These are phyloP conservation scores for Hanseniaspora jakobsenii DNA, from an alignment of 805 yeast species.

Conservation along the genomic window DNA sequence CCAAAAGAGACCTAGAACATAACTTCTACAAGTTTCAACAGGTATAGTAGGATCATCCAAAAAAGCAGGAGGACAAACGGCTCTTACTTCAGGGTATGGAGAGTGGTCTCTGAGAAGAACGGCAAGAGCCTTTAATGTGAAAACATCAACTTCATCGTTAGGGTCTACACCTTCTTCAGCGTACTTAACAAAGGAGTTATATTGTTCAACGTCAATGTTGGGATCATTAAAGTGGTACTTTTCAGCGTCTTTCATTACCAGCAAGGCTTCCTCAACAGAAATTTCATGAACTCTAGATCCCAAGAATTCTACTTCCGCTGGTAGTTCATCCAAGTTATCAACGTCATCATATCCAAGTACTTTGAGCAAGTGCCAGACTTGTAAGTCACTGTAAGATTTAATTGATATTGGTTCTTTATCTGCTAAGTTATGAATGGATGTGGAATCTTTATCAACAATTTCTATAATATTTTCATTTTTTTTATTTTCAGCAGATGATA, in stretches of 20 bases:
- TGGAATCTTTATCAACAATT: too few species aligned
- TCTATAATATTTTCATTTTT: neutral
- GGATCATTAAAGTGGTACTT: constrained; percentile 37
- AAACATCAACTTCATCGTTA: constrained; percentile 20
- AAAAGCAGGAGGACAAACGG: constrained; percentile 38
- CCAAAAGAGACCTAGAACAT: constrained; percentile 34
- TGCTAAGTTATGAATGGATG: too few species aligned
- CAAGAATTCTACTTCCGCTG: constrained; percentile 28
- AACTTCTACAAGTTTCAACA: constrained; percentile 38
- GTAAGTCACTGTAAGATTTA: constrained; percentile 14
- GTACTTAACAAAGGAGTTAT: constrained; percentile 27
- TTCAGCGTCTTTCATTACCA: constrained; percentile 31
- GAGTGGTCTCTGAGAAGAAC: constrained; percentile 35
- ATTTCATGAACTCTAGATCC: constrained; percentile 31
- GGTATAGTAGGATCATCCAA: constrained; percentile 38
- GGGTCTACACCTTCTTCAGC: constrained; percentile 23
- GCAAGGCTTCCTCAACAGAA: constrained; percentile 31
- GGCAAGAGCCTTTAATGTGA: constrained; percentile 27
- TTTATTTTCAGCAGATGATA: neutral
- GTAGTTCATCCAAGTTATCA: constrained; percentile 18
- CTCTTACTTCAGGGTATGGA: constrained; percentile 58
- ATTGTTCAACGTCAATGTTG: constrained; percentile 33
- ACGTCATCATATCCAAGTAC: constrained; percentile 16
- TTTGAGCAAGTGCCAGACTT: constrained; percentile 14
- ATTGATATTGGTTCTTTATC: constrained; percentile 14